These are phyloP conservation scores for Gremmenia infestans DNA, from an alignment of 2,329 filamentous ascomycete genomes.

Conservation along the genomic window DNA sequence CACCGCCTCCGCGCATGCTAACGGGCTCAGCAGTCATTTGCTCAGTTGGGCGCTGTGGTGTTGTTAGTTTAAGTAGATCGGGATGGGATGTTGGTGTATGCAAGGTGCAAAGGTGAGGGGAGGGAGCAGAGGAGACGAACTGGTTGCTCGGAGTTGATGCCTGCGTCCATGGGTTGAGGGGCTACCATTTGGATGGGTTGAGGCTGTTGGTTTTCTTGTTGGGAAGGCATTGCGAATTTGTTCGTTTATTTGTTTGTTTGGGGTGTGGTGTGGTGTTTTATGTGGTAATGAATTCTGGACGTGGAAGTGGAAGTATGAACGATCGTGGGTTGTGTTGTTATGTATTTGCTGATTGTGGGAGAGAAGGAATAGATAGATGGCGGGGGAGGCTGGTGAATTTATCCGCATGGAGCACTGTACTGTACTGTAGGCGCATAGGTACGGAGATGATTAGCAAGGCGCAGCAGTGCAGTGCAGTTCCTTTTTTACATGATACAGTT, in stretches of 20 bases:
- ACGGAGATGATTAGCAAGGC: too few relatives aligned
- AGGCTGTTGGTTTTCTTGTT: slow-evolving; percentile 29
- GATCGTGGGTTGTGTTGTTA: too few relatives aligned
- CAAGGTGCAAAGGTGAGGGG: slow-evolving; percentile 25
- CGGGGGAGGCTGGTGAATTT: too few relatives aligned
- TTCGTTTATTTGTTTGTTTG: neutral
- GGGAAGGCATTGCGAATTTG: slow-evolving; percentile 25
- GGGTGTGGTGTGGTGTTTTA: neutral
- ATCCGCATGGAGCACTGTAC: too few relatives aligned
- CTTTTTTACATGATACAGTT: too few relatives aligned
- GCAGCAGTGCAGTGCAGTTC: too few relatives aligned
- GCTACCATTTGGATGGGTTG: slow-evolving; percentile 26
- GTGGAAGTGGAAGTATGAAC: too few relatives aligned
- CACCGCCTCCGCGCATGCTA: slow-evolving; percentile 25
- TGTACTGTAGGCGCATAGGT: too few relatives aligned
- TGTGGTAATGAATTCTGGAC: too few relatives aligned
- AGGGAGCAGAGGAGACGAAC: slow-evolving; percentile 15
- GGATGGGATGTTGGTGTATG: slow-evolving; percentile 29
- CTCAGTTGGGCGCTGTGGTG: slow-evolving; percentile 19
- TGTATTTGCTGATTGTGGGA: too few relatives aligned
- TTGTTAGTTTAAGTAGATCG: too few relatives aligned
- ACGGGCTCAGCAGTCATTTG: slow-evolving; percentile 28
- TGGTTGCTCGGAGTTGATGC: slow-evolving; percentile 23
- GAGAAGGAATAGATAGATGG: too few relatives aligned
- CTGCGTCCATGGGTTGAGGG: slow-evolving; percentile 1